These are phyloP conservation scores for Neopestalotiopsis sp. DNA, from an alignment of 2,329 filamentous ascomycete species.

Conservation along the genomic window DNA sequence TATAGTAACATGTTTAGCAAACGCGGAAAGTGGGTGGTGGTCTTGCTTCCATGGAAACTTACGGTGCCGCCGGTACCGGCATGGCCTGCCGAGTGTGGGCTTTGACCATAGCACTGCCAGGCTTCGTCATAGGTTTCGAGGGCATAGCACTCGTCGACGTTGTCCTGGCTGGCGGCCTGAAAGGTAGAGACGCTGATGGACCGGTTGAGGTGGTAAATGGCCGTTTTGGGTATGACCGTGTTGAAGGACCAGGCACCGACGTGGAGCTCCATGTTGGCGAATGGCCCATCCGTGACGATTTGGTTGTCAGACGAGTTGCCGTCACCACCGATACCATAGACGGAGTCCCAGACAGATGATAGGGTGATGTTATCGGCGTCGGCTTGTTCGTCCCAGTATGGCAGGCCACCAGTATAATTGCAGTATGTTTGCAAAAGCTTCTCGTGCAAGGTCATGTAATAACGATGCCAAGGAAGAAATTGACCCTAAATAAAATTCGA, in stretches of 20 bases:
- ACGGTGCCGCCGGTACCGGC: conserved; percentile 12
- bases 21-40: background rate
- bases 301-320: conserved; percentile 1
- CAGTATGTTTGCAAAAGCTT: conserved; percentile 22
- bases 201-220: conserved; percentile 9
- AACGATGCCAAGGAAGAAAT: conserved; percentile 26
- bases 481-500: conserved; percentile 24
- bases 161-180: background rate
- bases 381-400: conserved; percentile 15
- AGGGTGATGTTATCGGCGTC: conserved; percentile 5
- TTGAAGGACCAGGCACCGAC: conserved; percentile 11
- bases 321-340: conserved; percentile 10
- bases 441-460: conserved; percentile 22
- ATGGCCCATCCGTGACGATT: conserved; percentile 10
- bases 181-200: conserved; percentile 8
- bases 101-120: conserved; percentile 8
- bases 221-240: conserved; percentile 7
- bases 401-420: conserved; percentile 23
- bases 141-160: conserved; percentile 5
- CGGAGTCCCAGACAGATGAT: conserved; percentile 7
- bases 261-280: conserved; percentile 14
- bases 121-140: background rate
- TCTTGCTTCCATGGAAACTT: background rate
- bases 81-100: conserved; percentile 1
- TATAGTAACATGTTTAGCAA: background rate